phyloP scores from a whole-genome alignment of 73 alveolate genomes.

The Breviolum minutum region DNA sequence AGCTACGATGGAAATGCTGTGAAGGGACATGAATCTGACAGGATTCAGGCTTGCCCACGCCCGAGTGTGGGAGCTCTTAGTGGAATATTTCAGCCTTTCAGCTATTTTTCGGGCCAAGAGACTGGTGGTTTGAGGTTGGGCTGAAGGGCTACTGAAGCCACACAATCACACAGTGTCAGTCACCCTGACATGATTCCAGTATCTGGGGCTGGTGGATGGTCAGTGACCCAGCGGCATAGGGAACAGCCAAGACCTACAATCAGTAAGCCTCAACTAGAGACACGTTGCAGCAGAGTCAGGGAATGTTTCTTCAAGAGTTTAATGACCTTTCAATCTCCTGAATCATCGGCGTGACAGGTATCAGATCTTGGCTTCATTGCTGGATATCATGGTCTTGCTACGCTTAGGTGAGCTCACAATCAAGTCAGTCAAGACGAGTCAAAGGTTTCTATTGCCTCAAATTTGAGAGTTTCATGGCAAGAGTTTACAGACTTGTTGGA shows the following conservation, averaged over 20 bases:
- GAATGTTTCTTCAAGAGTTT: too few relatives aligned
- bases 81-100: not conserved
- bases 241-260: too few relatives aligned
- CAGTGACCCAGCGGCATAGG: not conserved
- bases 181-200: not conserved
- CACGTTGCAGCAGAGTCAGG: too few relatives aligned
- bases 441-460: not conserved
- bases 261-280: too few relatives aligned
- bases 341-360: not conserved
- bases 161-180: constrained; percentile 91
- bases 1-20: too few relatives aligned
- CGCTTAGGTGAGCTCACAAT: constrained; percentile 17
- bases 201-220: not conserved
- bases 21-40: not conserved
- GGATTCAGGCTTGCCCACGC: constrained; percentile 74
- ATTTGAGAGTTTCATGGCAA: too few relatives aligned
- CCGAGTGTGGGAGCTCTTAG: constrained; percentile 54
- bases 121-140: constrained; percentile 55
- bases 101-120: not conserved
- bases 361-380: constrained; percentile 90
- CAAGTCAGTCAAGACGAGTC: not conserved
- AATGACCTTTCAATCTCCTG: not conserved
- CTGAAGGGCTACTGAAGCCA: constrained; percentile 88
- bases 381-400: constrained; percentile 80
- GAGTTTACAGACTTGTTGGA: not conserved